Percentiles rank a stretch among this genome's conserved stretches.
These are phyloP conservation scores for Fusarium sp. DNA, from an alignment of 2,329 filamentous ascomycete genomes.

Conservation along the genomic window DNA sequence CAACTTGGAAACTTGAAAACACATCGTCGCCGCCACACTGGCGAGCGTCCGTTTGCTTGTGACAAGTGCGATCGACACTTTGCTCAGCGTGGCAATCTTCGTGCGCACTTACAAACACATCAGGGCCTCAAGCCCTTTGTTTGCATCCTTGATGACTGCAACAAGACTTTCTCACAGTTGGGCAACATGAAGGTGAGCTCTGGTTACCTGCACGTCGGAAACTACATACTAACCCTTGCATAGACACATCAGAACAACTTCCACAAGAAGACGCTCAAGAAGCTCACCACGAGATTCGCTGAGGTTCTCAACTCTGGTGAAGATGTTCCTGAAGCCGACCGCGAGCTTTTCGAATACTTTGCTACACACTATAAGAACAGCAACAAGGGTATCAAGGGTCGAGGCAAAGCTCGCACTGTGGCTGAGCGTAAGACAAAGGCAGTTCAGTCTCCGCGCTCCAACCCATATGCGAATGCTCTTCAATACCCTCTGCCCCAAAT, in stretches of 20 bases:
- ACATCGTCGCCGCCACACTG: constrained; percentile 88
- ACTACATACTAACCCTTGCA: constrained; percentile 9
- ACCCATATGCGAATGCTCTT: constrained; percentile 25
- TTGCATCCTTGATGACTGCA: constrained; percentile 85
- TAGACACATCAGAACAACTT: constrained; percentile 96
- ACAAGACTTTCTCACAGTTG: constrained; percentile 88
- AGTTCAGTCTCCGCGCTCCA: constrained; percentile 44
- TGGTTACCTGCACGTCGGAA: not conserved
- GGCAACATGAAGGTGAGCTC: constrained; percentile 86
- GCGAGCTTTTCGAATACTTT: constrained; percentile 87
- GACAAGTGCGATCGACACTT: constrained; percentile 85
- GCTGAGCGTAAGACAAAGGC: constrained; percentile 52
- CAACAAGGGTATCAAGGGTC: constrained; percentile 98
- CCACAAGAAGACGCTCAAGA: constrained; percentile 79
- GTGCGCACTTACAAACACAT: constrained; percentile 86
- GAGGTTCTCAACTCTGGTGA: constrained; percentile 67
- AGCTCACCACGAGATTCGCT: constrained; percentile 79
- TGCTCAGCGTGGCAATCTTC: constrained; percentile 86
- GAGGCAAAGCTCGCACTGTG: constrained; percentile 85
- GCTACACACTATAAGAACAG: constrained; percentile 93
- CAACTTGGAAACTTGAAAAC: constrained; percentile 95
- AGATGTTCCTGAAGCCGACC: constrained; percentile 73
- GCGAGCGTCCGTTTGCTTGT: constrained; percentile 87
- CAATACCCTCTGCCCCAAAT: constrained; percentile 50
- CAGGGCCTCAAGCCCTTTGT: constrained; percentile 81